Evolutionary conservation across 129 eudicot species (phyloP), one percentile per base, ranked within the genome.

Genomic region (Flaveria trinervia): DNA sequence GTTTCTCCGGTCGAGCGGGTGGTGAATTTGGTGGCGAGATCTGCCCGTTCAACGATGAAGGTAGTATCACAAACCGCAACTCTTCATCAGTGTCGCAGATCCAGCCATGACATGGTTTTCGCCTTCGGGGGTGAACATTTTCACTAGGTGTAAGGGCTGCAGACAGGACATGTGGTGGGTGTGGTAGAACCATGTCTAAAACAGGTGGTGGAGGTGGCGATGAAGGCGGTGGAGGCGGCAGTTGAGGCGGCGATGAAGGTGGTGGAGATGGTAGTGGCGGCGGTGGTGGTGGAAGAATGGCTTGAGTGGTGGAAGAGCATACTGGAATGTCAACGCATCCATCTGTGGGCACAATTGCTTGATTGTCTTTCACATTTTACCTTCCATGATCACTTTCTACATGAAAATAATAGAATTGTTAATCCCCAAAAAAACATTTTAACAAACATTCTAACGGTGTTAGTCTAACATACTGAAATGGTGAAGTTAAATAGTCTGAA

Each of bases 31-130:
- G 81, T 68, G 74, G 75, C 11, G 76, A 69, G 55, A 69, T 69
- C 25, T 16, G 17, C 4, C 62, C 59, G 70, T 70, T 59, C 7
- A 57, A 7, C 30, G 75, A 56, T 15, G 82, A 70, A 6, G 76
- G 82, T 18, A 78, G 17, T 44, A 15, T 57, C n/a, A 70, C 17
- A 26, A 70, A 78, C 18, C 45, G 73, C 82, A 73, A 18, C 36
- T 82, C 57, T 16, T 71, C 79, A 22, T 82, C 75, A 30, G 56
- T 76, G 22, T 68, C 75, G 9, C 71, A 57, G 7, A 72, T 77
- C 73, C 76, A 83, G 20, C 86, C 86, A 83, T 83, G 51, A 36
- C 80, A 66, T 46, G 86, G 86, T 22, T 48, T 71, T 65, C 66
- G 14, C 68, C 71, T 72, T 16, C 51, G 16, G 2, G 84, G 72